Evolutionary conservation across 192 early-diverging fungal genomes (phyloP), one percentile per base, ranked within the genome.

Genomic region (Podochytrium sp.): DNA sequence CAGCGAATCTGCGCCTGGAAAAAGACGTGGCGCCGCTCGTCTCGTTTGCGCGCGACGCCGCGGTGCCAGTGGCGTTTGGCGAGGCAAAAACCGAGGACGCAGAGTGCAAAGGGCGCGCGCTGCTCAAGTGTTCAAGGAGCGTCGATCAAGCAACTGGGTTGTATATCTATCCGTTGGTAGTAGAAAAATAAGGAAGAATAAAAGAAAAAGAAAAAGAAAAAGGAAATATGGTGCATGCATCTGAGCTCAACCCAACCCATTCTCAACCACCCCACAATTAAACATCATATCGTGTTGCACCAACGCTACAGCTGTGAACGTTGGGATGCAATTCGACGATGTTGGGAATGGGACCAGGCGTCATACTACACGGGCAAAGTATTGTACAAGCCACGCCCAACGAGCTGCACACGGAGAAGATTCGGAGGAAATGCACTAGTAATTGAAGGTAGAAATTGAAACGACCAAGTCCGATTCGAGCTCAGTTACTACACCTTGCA

Each of bases 401-500:
- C n/a, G n/a, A n/a, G n/a, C n/a, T n/a, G n/a, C n/a, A n/a, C n/a
- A n/a, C n/a, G n/a, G n/a, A n/a, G n/a, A n/a, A n/a, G n/a, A n/a
- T n/a, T n/a, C n/a, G n/a, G n/a, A n/a, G n/a, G n/a, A n/a, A n/a
- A n/a, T n/a, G n/a, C n/a, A n/a, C n/a, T n/a, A n/a, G n/a, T n/a
- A 49, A 49, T 23, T 20, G 97, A n/a, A n/a, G n/a, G n/a, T n/a
- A n/a, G 98, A 66, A 99, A 99, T 85, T 96, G 98, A 61, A 99
- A 99, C 88, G 98, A 99, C 83, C 98, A 99, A 86, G 96, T 99
- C 65, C 93, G 96, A 43, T 99, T 99, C 79, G 98, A 99, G 84
- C 90, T 98, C 51, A 96, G 92, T 30, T 99, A 98, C 90, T 97
- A 97, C 77, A 95, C 98, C 20, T 86, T 99, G 43, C 89, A 94